phyloP scores from a whole-genome alignment of 768 basidiomycete genomes.

The Hortiboletus campestris region DNA sequence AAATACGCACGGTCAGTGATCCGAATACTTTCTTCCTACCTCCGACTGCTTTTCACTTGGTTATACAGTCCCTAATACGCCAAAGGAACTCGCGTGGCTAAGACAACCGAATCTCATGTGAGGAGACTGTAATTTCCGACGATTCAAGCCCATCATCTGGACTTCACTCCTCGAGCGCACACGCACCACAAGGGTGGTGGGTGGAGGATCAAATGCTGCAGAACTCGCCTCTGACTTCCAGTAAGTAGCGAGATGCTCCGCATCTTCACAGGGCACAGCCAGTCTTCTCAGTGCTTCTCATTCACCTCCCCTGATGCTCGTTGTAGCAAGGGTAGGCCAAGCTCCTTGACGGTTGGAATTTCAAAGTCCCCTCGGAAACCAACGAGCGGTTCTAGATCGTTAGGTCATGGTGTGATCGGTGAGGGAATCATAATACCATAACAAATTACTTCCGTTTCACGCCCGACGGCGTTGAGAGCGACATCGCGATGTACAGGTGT shows the following conservation, averaged over 20 bases:
- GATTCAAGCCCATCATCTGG: constrained; percentile 4
- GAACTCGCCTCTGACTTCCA: constrained; percentile 13
- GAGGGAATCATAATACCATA: constrained; percentile 16
- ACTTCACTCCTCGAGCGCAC: constrained; percentile 9
- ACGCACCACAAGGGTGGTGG: constrained; percentile 21
- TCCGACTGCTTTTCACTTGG: constrained; percentile 5
- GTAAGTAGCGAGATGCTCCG: constrained; percentile 12
- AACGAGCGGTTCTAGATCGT: constrained; percentile 18
- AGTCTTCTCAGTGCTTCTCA: constrained; percentile 22
- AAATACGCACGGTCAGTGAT: constrained; percentile 14
- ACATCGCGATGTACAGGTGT: constrained; percentile 5
- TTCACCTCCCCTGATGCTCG: constrained; percentile 32
- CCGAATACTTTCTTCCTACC: constrained; percentile 1
- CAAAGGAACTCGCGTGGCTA: constrained; percentile 19
- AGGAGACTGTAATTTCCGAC: constrained; percentile 22
- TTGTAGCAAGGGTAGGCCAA: constrained; percentile 22
- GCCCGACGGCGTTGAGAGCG: constrained; percentile 14
- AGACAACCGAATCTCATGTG: constrained; percentile 22
- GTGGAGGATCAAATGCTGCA: constrained; percentile 21
- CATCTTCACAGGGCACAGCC: constrained; percentile 16
- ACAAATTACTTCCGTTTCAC: constrained; percentile 17
- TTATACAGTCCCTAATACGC: constrained; percentile 8
- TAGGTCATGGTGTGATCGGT: constrained; percentile 13
- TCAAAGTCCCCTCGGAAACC: constrained; percentile 24
- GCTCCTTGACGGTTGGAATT: constrained; percentile 19